A percentile compares a stretch with the other conserved stretches of the same genome.
Evolutionary conservation across 176 grass and related monocot species (phyloP).

Genomic region (Oryza coarctata): DNA sequence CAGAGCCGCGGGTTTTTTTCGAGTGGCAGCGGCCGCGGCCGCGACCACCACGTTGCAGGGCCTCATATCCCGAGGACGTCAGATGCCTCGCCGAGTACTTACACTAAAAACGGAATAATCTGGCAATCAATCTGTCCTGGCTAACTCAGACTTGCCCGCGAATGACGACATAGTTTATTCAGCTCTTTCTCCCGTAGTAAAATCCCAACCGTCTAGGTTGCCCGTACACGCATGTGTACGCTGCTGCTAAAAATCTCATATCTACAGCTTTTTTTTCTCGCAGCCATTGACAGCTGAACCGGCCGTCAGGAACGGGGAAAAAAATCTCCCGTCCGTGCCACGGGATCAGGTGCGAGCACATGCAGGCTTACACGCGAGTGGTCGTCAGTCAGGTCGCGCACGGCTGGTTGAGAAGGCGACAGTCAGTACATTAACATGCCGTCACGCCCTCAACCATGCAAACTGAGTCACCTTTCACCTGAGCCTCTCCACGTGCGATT

Average conservation of each 20-base stretch:
- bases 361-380: conserved; percentile 27
- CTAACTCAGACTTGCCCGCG: neutral
- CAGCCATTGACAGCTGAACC: neutral
- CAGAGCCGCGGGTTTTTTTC: too few species aligned
- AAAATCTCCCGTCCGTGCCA: conserved; percentile 1
- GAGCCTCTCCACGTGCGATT: neutral
- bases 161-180: conserved; percentile 43
- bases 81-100: neutral
- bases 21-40: neutral
- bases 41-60: conserved; percentile 29
- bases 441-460: neutral
- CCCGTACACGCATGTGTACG: neutral
- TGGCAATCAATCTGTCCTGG: conserved; percentile 34
- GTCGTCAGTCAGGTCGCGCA: neutral
- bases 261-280: neutral
- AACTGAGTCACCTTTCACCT: neutral
- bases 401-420: neutral
- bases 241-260: neutral
- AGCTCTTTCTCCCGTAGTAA: neutral
- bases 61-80: conserved; percentile 39
- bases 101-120: conserved; percentile 10
- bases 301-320: neutral
- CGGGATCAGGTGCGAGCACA: conserved; percentile 31
- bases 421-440: conserved; percentile 9
- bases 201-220: conserved; percentile 22